These are phyloP conservation scores for Septoria linicola DNA, from an alignment of 2,329 filamentous ascomycete species.

Conservation along the genomic window DNA sequence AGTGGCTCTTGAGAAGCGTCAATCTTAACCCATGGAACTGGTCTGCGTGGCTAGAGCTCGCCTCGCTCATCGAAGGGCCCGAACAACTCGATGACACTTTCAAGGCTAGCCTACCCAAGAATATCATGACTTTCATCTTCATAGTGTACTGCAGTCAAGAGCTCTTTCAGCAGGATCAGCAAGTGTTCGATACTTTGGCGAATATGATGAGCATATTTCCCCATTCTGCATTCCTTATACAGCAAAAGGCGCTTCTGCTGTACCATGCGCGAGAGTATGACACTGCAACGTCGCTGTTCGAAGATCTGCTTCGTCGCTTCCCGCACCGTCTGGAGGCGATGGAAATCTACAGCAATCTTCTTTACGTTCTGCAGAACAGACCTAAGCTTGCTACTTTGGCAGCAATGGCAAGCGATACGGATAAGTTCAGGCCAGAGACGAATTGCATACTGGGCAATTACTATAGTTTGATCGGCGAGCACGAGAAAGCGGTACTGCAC, in stretches of 20 bases:
- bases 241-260: conserved; percentile 80
- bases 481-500: conserved; percentile 97
- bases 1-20: conserved; percentile 84
- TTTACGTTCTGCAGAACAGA: conserved; percentile 85
- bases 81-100: conserved; percentile 66
- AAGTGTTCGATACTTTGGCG: conserved; percentile 70
- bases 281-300: conserved; percentile 49
- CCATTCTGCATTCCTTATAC: conserved; percentile 81
- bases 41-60: conserved; percentile 94
- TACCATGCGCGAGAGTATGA: conserved; percentile 85
- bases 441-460: conserved; percentile 98
- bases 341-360: conserved; percentile 95
- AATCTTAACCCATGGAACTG: conserved; percentile 93
- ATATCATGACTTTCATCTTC: conserved; percentile 92
- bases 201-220: conserved; percentile 85
- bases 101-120: conserved; percentile 68
- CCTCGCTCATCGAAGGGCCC: conserved; percentile 70
- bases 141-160: conserved; percentile 88
- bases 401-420: conserved; percentile 83
- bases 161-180: conserved; percentile 79
- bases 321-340: conserved; percentile 78
- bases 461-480: conserved; percentile 88
- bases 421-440: conserved; percentile 95
- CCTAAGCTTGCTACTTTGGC: conserved; percentile 91
- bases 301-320: conserved; percentile 61